A percentile compares a stretch with the other conserved stretches of the same genome.
Conservation (phyloP, 768 basidiomycete genomes). For the Podaxis sp. region DNA sequence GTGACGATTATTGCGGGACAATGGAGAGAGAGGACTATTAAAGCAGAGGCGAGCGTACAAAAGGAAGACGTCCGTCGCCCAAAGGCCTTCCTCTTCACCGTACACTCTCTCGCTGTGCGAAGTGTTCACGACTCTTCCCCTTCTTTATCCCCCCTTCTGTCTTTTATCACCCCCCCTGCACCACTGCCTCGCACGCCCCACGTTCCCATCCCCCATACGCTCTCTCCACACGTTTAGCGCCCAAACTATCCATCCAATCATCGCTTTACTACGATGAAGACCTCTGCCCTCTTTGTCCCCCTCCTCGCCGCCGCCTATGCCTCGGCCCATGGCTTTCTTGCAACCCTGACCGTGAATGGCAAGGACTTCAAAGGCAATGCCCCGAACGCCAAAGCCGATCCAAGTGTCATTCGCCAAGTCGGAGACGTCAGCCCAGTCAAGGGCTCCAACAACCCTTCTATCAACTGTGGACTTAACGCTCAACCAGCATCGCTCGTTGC, state of each 20-base stretch:
- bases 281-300: conserved; percentile 25
- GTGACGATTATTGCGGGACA: background rate
- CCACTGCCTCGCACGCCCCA: background rate
- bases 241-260: background rate
- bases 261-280: conserved; percentile 20
- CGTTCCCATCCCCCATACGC: background rate
- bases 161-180: background rate
- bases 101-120: conserved; percentile 7
- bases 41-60: background rate
- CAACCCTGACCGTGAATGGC: conserved; percentile 33
- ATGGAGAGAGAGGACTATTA: conserved; percentile 2
- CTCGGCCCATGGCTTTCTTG: conserved; percentile 42
- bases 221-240: background rate
- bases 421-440: conserved; percentile 37
- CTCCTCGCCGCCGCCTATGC: conserved; percentile 31
- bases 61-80: background rate
- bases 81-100: background rate
- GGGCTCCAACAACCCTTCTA: conserved; percentile 47
- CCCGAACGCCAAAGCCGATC: conserved; percentile 14
- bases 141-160: background rate
- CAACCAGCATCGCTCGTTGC: conserved; percentile 45
- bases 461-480: conserved; percentile 60
- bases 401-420: conserved; percentile 39
- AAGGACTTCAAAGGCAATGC: conserved; percentile 29
- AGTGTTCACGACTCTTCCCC: background rate